Percentiles rank a stretch among this genome's conserved stretches.
These are phyloP conservation scores for Xenoacremonium recifei DNA, from an alignment of 2,329 filamentous ascomycete genomes.

Conservation along the genomic window DNA sequence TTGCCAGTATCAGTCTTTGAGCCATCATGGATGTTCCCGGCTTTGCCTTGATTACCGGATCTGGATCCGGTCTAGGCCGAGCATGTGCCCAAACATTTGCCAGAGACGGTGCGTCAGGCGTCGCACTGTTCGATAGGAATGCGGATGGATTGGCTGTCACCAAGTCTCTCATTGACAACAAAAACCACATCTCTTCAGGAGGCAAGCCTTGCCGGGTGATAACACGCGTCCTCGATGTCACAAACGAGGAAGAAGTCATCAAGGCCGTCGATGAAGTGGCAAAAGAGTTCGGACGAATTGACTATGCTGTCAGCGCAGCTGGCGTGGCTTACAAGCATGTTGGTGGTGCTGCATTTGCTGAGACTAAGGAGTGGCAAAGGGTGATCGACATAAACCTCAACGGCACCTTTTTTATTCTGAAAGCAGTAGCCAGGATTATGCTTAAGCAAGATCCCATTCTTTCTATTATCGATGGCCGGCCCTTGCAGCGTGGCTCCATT, in stretches of 20 bases:
- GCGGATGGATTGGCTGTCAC: neutral
- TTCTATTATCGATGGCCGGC: constrained; percentile 30
- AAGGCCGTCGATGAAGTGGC: constrained; percentile 25
- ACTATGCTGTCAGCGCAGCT: constrained; percentile 41
- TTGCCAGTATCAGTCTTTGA: too few species aligned
- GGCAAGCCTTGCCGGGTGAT: neutral
- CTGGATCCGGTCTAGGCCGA: neutral
- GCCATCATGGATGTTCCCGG: neutral
- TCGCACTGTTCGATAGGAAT: neutral
- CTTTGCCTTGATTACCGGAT: neutral
- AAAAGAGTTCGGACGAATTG: constrained; percentile 33
- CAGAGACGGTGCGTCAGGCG: neutral
- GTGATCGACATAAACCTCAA: constrained; percentile 42
- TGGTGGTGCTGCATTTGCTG: constrained; percentile 34
- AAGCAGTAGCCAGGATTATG: constrained; percentile 41
- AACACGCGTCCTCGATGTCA: constrained; percentile 23
- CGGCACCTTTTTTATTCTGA: constrained; percentile 40
- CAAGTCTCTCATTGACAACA: neutral
- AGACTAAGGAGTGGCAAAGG: constrained; percentile 37
- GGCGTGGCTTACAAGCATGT: constrained; percentile 37
- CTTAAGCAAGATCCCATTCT: constrained; percentile 39
- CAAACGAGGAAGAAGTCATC: constrained; percentile 24
- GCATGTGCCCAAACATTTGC: neutral
- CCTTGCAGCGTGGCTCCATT: constrained; percentile 15
- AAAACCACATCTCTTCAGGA: neutral